These are phyloP conservation scores for Neodidymelliopsis sp. DNA, from an alignment of 2,329 filamentous ascomycete genomes.

Conservation along the genomic window DNA sequence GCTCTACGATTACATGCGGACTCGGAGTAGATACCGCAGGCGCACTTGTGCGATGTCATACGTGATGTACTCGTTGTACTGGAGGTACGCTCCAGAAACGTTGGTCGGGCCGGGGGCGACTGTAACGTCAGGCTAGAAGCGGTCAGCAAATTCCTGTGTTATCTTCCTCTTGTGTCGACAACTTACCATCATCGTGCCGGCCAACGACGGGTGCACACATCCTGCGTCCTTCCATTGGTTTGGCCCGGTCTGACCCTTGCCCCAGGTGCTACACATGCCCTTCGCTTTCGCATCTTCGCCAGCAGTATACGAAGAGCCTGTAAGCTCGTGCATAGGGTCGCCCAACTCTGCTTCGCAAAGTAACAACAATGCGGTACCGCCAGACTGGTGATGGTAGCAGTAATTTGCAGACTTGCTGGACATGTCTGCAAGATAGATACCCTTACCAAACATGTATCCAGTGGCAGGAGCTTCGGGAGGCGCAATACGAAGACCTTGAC, in stretches of 20 bases:
- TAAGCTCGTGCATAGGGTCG: slow-evolving; percentile 72
- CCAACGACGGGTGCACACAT: slow-evolving; percentile 68
- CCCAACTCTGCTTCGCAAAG: slow-evolving; percentile 88
- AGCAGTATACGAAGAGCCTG: slow-evolving; percentile 66
- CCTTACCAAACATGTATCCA: slow-evolving; percentile 91
- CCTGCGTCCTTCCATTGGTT: slow-evolving; percentile 77
- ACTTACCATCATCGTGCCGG: slow-evolving; percentile 74
- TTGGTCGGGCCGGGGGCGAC: slow-evolving; percentile 59
- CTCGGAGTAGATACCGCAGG: slow-evolving; percentile 72
- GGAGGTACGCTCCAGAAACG: slow-evolving; percentile 57
- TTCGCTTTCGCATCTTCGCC: slow-evolving; percentile 66
- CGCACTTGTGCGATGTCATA: slow-evolving; percentile 75
- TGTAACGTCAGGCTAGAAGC: slow-evolving; percentile 34
- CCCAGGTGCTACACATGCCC: slow-evolving; percentile 73
- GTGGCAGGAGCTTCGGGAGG: slow-evolving; percentile 80
- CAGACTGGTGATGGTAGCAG: slow-evolving; percentile 69
- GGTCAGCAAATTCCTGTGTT: slow-evolving; percentile 25
- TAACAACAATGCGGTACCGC: slow-evolving; percentile 75
- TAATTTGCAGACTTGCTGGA: slow-evolving; percentile 80
- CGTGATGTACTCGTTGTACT: slow-evolving; percentile 78
- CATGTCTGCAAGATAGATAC: slow-evolving; percentile 88
- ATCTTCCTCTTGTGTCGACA: too few species aligned
- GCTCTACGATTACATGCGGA: slow-evolving; percentile 45
- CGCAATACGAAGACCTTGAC: slow-evolving; percentile 87
- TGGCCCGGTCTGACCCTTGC: slow-evolving; percentile 71